phyloP scores from a whole-genome alignment of 768 basidiomycete genomes.

The Tephrocybe rancida region DNA sequence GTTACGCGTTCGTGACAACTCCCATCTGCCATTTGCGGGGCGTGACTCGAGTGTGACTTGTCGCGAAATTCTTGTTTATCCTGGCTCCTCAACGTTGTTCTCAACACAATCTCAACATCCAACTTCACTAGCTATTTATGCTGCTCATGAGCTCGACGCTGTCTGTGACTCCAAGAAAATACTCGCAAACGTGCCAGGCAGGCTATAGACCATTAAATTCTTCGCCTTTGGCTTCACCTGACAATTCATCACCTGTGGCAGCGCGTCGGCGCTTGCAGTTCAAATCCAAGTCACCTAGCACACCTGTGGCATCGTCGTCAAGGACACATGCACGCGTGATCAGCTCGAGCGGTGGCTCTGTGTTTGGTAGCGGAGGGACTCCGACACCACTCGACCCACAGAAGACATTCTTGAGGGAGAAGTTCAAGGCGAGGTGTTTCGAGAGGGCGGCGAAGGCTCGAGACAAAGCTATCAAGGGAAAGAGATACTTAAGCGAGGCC shows the following conservation, averaged over 20 bases:
- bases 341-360: slow-evolving; percentile 22
- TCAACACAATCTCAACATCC: not conserved
- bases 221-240: slow-evolving; percentile 52
- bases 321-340: slow-evolving; percentile 8
- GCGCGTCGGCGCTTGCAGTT: slow-evolving; percentile 59
- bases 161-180: not conserved
- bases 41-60: slow-evolving; percentile 11
- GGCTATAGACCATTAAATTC: slow-evolving; percentile 42
- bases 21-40: not conserved
- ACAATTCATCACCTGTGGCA: slow-evolving; percentile 47
- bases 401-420: slow-evolving; percentile 57
- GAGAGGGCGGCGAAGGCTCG: slow-evolving; percentile 63
- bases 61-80: slow-evolving; percentile 11
- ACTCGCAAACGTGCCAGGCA: not conserved
- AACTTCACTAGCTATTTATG: slow-evolving; percentile 4
- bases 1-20: no score
- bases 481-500: slow-evolving; percentile 33
- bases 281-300: slow-evolving; percentile 36
- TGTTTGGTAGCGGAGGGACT: slow-evolving; percentile 18
- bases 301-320: slow-evolving; percentile 27
- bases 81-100: not conserved
- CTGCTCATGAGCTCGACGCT: slow-evolving; percentile 18
- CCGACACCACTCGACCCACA: slow-evolving; percentile 38
- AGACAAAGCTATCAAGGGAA: slow-evolving; percentile 45
- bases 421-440: slow-evolving; percentile 62